A percentile compares a stretch with the other conserved stretches of the same genome.
These are phyloP conservation scores for Sarocladium oryzae DNA, from an alignment of 2,329 filamentous ascomycete genomes.

Conservation along the genomic window DNA sequence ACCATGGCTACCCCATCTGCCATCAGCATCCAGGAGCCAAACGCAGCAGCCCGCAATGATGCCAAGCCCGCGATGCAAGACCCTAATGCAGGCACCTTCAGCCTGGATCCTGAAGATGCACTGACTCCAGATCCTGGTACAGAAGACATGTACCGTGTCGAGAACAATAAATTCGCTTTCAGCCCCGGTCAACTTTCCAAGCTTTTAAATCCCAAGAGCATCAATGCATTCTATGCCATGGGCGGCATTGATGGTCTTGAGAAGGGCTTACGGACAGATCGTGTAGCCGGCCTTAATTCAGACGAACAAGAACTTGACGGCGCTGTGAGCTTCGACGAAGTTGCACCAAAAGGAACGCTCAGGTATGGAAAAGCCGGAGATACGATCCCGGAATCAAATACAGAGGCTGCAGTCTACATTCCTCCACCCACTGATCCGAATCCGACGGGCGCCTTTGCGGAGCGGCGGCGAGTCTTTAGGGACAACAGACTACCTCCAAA, in stretches of 20 bases:
- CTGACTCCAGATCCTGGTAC: slow-evolving; percentile 56
- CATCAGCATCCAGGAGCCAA: slow-evolving; percentile 12
- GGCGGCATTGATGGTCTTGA: slow-evolving; percentile 68
- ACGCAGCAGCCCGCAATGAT: slow-evolving; percentile 10
- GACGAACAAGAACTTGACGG: slow-evolving; percentile 62
- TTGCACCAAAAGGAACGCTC: slow-evolving; percentile 28
- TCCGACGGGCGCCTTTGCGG: slow-evolving; percentile 25
- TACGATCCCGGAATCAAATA: slow-evolving; percentile 21
- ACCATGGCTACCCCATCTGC: slow-evolving; percentile 6
- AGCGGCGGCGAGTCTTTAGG: slow-evolving; percentile 59
- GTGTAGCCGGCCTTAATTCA: slow-evolving; percentile 57
- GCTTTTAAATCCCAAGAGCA: slow-evolving; percentile 72
- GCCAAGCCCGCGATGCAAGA: slow-evolving; percentile 6
- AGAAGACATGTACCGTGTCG: slow-evolving; percentile 62
- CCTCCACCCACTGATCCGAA: slow-evolving; percentile 18
- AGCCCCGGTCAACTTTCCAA: slow-evolving; percentile 69
- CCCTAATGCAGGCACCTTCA: slow-evolving; percentile 12
- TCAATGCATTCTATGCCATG: slow-evolving; percentile 66
- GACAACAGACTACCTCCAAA: slow-evolving; percentile 59
- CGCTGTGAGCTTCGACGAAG: slow-evolving; percentile 63
- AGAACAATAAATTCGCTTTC: slow-evolving; percentile 66
- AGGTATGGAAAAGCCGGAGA: slow-evolving; percentile 27
- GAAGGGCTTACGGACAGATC: slow-evolving; percentile 63
- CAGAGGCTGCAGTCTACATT: slow-evolving; percentile 19
- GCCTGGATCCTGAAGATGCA: slow-evolving; percentile 23